Percentiles rank a stretch among this genome's conserved stretches.
Evolutionary conservation across 768 basidiomycete genomes (phyloP).

Genomic region (Galerina marginata): DNA sequence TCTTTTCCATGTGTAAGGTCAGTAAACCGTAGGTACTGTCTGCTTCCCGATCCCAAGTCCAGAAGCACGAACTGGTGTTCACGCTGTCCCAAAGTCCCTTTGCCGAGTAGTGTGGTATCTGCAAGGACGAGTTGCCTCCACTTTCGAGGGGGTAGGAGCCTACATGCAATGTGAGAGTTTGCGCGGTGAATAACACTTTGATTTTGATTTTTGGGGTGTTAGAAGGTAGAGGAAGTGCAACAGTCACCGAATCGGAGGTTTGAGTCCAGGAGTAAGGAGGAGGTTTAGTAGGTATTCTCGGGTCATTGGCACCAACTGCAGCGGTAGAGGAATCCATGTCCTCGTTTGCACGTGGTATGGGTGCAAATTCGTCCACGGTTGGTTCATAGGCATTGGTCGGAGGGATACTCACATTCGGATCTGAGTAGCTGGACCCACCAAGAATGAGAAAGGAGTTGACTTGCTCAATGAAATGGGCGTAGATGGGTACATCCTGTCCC

Average conservation of each 20-base stretch:
- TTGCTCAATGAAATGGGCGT: constrained; percentile 51
- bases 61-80: constrained; percentile 79
- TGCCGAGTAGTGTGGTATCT: constrained; percentile 63
- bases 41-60: constrained; percentile 90
- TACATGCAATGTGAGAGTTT: constrained; percentile 70
- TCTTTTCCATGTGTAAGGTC: constrained; percentile 87
- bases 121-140: constrained; percentile 27
- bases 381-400: constrained; percentile 54
- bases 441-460: constrained; percentile 58
- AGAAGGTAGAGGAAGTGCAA: constrained; percentile 85
- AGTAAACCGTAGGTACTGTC: constrained; percentile 72
- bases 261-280: constrained; percentile 95
- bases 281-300: constrained; percentile 51
- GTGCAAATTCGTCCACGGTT: constrained; percentile 66
- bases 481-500: constrained; percentile 73
- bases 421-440: constrained; percentile 61
- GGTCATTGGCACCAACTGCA: constrained; percentile 8
- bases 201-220: constrained; percentile 67
- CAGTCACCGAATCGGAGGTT: constrained; percentile 77
- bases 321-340: constrained; percentile 45
- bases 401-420: constrained; percentile 42
- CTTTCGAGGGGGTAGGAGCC: constrained; percentile 37
- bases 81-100: constrained; percentile 83
- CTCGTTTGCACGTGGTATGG: constrained; percentile 70
- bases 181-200: constrained; percentile 66